phyloP scores from a whole-genome alignment of 1,284 basidiomycete genomes.

The Irpex sp. region DNA sequence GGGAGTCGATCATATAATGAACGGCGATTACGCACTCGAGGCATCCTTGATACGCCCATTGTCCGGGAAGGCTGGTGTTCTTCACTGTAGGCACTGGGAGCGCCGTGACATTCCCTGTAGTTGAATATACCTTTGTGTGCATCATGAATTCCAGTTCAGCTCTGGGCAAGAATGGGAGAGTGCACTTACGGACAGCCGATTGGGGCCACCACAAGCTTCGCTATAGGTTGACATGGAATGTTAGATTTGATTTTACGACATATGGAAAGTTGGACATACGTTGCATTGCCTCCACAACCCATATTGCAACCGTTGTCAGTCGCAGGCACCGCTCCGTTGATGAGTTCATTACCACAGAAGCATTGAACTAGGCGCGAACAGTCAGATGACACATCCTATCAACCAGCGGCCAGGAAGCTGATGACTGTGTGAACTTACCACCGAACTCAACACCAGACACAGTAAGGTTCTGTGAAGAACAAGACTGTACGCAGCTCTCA shows the following conservation, averaged over 20 bases:
- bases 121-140: constrained; percentile 45
- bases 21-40: constrained; percentile 39
- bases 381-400: neutral
- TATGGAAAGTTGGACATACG: constrained; percentile 36
- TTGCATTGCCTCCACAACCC: constrained; percentile 61
- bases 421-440: neutral
- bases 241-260: neutral
- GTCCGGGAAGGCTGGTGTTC: constrained; percentile 53
- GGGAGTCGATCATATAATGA: neutral
- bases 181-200: constrained; percentile 51
- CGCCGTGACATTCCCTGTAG: constrained; percentile 44
- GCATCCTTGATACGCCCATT: constrained; percentile 66
- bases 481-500: constrained; percentile 34
- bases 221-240: constrained; percentile 29
- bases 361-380: constrained; percentile 39
- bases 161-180: neutral
- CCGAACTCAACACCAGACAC: constrained; percentile 43
- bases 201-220: constrained; percentile 67
- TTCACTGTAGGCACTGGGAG: constrained; percentile 57
- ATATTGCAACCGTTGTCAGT: constrained; percentile 55
- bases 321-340: constrained; percentile 53
- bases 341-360: constrained; percentile 57
- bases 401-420: neutral
- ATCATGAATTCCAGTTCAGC: constrained; percentile 1
- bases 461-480: constrained; percentile 31